These are phyloP conservation scores for Rhodosporidiobolus odoratus DNA, from an alignment of 768 basidiomycete species.

Conservation along the genomic window DNA sequence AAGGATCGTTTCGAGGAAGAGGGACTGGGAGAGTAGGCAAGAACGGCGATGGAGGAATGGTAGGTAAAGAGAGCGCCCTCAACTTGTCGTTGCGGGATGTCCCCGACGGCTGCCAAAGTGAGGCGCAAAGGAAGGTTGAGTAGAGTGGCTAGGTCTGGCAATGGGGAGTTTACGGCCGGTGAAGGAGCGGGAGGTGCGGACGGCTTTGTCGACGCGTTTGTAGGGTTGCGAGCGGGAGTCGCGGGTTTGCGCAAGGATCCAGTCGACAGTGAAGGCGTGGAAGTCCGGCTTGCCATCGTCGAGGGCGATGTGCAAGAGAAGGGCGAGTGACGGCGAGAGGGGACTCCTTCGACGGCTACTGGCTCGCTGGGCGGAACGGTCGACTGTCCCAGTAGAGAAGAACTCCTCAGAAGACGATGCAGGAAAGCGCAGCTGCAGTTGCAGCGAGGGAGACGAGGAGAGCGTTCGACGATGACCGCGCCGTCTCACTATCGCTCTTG, in stretches of 20 bases:
- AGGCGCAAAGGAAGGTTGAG: constrained; percentile 31
- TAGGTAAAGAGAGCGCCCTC: constrained; percentile 27
- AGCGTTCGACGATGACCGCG: not conserved
- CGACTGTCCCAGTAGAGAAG: no score
- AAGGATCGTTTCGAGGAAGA: constrained; percentile 1
- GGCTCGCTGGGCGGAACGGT: not conserved
- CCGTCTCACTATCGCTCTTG: not conserved
- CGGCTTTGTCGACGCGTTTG: not conserved
- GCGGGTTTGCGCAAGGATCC: not conserved
- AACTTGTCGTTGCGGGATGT: not conserved
- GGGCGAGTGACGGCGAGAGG: not conserved
- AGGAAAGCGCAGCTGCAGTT: not conserved
- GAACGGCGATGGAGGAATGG: constrained; percentile 26
- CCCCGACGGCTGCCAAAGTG: not conserved
- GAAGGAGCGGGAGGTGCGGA: not conserved
- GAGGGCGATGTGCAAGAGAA: not conserved
- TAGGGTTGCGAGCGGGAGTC: not conserved
- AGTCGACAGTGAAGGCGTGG: not conserved
- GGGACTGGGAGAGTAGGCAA: not conserved
- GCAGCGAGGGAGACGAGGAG: not conserved
- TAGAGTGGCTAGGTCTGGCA: constrained; percentile 38
- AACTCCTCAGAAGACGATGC: not conserved
- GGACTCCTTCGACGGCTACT: not conserved
- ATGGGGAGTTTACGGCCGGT: not conserved
- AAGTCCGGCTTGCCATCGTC: not conserved